Conservation (phyloP, 352 stramenopile genomes). For the Phytophthora capsici region DNA sequence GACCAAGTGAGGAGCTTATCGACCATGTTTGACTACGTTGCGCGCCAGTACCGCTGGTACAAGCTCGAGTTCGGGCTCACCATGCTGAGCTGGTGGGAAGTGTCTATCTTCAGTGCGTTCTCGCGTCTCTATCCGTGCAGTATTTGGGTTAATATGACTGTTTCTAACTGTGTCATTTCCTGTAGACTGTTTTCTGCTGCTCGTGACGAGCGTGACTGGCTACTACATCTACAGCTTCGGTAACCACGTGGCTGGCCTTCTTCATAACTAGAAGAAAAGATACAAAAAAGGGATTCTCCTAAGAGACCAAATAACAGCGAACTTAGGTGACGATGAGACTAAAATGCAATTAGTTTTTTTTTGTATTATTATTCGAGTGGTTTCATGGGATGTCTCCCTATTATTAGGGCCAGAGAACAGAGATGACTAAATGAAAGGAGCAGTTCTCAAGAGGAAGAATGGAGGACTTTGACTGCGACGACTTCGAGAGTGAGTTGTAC, state of each 20-base stretch:
- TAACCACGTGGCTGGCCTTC: constrained; percentile 50
- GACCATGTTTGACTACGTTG: constrained; percentile 66
- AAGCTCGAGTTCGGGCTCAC: constrained; percentile 89
- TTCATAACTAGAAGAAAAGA: constrained; percentile 43
- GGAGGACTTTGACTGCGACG: constrained; percentile 70
- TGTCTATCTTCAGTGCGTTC: constrained; percentile 84
- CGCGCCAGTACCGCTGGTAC: constrained; percentile 84
- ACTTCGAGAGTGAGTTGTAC: constrained; percentile 70
- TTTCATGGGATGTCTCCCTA: background rate
- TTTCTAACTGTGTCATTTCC: constrained; percentile 9
- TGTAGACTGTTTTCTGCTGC: constrained; percentile 72
- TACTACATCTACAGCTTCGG: constrained; percentile 84
- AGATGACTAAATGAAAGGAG: background rate
- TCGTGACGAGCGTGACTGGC: constrained; percentile 70
- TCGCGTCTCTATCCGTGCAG: background rate
- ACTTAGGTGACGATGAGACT: background rate
- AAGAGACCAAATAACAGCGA: background rate
- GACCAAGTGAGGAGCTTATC: constrained; percentile 2
- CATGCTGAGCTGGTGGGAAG: constrained; percentile 84
- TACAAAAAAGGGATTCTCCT: background rate
- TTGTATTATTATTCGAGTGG: background rate
- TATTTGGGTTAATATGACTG: background rate
- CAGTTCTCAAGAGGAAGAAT: constrained; percentile 8
- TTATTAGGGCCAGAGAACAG: constrained; percentile 5
- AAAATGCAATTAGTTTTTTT: background rate